Conservation (phyloP, 1,284 basidiomycete species). For the Cutaneotrichosporon cutaneum region DNA sequence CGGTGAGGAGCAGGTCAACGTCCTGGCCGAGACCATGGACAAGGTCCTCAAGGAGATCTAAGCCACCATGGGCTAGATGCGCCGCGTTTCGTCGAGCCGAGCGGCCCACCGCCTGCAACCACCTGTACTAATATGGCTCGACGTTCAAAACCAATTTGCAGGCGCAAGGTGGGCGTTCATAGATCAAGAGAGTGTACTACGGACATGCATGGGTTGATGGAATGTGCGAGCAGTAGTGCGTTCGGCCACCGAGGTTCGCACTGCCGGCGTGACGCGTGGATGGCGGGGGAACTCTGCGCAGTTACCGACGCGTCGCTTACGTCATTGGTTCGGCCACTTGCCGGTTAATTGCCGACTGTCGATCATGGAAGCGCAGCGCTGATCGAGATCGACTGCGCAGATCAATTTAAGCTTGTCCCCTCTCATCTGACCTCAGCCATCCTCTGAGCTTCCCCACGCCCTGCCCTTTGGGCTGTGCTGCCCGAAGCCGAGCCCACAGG, state of each 20-base stretch:
- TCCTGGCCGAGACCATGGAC: slow-evolving; percentile 51
- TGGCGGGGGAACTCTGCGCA: too few relatives aligned
- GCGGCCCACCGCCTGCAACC: slow-evolving; percentile 1
- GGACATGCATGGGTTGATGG: slow-evolving; percentile 1
- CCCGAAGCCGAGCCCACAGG: background rate
- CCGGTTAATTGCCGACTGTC: background rate
- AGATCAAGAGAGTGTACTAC: slow-evolving; percentile 6
- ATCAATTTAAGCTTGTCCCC: background rate
- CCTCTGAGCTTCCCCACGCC: background rate
- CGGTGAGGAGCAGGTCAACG: slow-evolving; percentile 53
- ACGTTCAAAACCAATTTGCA: background rate
- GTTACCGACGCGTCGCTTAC: background rate
- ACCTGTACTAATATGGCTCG: slow-evolving; percentile 8
- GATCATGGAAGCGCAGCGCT: background rate
- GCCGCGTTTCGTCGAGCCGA: background rate
- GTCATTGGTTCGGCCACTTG: background rate
- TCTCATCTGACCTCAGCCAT: background rate
- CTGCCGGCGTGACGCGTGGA: too few relatives aligned
- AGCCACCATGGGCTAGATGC: background rate
- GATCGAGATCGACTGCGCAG: background rate
- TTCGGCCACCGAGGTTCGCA: too few relatives aligned
- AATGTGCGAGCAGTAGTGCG: too few relatives aligned
- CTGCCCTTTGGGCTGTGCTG: background rate
- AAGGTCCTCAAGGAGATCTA: slow-evolving; percentile 38
- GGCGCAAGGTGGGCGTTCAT: background rate